Conservation (phyloP, 202 grass and related monocot genomes). For the Saccharum hybrid region DNA sequence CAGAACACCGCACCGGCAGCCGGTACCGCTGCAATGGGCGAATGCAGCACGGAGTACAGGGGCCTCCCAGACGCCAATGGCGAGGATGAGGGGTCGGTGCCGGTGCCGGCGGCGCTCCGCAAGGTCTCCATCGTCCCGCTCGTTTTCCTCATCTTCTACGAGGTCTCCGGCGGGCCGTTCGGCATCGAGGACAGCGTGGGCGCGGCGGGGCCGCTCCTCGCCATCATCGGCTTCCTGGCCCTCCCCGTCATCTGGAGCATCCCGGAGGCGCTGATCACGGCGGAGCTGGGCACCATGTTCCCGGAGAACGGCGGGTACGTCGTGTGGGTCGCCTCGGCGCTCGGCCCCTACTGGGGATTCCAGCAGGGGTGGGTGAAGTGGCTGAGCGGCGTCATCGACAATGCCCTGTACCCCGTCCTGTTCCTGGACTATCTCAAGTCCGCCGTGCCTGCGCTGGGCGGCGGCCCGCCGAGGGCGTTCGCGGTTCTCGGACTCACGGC, state of each 20-base stretch:
- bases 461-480: no score
- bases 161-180: constrained; percentile 70
- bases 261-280: constrained; percentile 68
- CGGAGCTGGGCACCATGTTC: constrained; percentile 31
- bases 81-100: background rate
- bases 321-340: no score
- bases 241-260: constrained; percentile 72
- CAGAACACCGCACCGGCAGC: no score
- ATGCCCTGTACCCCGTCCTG: no score
- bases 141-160: constrained; percentile 9
- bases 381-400: no score
- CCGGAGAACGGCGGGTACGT: no score
- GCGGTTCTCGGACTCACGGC: no score
- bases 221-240: constrained; percentile 62
- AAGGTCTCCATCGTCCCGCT: constrained; percentile 66
- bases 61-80: constrained; percentile 31
- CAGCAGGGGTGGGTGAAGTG: no score
- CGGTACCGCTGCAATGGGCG: constrained; percentile 41
- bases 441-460: no score
- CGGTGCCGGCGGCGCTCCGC: background rate
- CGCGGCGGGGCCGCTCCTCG: constrained; percentile 65
- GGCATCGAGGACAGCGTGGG: constrained; percentile 69
- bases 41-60: constrained; percentile 41
- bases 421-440: no score
- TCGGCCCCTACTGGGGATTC: no score